Conservation (phyloP, 306 rosid genomes). For the Mimosa bimucronata region DNA sequence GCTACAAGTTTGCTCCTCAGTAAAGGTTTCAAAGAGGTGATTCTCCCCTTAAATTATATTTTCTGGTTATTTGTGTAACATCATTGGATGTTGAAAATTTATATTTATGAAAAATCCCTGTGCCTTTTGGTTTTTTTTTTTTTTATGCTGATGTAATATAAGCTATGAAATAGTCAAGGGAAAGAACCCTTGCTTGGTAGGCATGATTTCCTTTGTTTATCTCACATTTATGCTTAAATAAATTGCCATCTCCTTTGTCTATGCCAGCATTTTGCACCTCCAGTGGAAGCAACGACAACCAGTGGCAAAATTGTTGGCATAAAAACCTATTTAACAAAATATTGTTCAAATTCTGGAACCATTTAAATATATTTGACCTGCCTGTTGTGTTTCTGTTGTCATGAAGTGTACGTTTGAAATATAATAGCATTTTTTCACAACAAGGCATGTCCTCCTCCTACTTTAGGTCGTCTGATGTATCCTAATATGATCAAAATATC, state of each 20-base stretch:
- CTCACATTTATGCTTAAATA: no score
- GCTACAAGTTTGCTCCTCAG: conserved; percentile 90
- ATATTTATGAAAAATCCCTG: background rate
- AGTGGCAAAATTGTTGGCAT: background rate
- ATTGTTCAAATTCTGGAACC: background rate
- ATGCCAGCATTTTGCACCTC: no score
- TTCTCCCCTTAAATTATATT: conserved; percentile 13
- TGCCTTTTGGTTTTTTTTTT: conserved; percentile 24
- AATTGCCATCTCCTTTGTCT: no score
- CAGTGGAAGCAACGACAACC: no score
- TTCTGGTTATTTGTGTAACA: conserved; percentile 12
- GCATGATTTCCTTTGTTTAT: background rate
- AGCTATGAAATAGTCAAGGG: no score
- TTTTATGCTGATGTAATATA: no score
- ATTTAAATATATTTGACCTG: background rate
- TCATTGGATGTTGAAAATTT: background rate
- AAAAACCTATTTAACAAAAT: no score
- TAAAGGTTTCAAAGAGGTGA: conserved; percentile 92
- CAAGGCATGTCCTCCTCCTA: background rate
- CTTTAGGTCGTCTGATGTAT: background rate
- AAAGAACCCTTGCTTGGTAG: background rate
- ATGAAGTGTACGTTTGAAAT: background rate
- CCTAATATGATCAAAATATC: background rate
- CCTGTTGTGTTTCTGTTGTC: background rate
- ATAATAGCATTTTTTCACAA: background rate